These are phyloP conservation scores for Salvia sclarea DNA, from an alignment of 305 asterid species.

Conservation along the genomic window DNA sequence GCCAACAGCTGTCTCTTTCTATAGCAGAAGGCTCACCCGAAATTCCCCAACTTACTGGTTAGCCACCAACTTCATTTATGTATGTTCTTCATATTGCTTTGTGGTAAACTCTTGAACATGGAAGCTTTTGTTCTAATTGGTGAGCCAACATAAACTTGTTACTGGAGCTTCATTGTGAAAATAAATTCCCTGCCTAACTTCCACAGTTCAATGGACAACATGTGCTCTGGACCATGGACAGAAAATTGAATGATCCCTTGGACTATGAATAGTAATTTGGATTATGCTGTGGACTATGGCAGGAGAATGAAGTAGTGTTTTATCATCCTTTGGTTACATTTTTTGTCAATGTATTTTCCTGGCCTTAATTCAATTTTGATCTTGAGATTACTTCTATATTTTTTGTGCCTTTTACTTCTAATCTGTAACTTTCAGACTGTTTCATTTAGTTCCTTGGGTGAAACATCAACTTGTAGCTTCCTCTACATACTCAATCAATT, in stretches of 20 bases:
- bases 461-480: too few species aligned
- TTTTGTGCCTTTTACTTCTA: neutral
- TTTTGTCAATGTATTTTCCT: neutral
- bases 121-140: neutral
- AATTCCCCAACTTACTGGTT: neutral
- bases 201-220: neutral
- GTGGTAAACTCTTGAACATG: neutral
- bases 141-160: slow-evolving; percentile 3
- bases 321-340: neutral
- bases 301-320: neutral
- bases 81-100: neutral
- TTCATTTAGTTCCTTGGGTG: too few species aligned
- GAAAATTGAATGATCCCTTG: too few species aligned
- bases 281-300: neutral
- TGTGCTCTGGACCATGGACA: neutral
- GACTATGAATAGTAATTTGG: neutral
- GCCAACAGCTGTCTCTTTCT: neutral
- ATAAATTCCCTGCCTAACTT: neutral
- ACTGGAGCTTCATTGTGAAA: neutral
- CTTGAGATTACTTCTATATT: neutral
- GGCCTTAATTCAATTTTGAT: neutral
- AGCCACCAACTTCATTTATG: neutral
- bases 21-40: slow-evolving; percentile 1
- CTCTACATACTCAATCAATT: too few species aligned
- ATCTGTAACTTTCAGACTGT: too few species aligned